phyloP scores from a whole-genome alignment of 176 grass and related monocot species.

The Cenchrus americanus region DNA sequence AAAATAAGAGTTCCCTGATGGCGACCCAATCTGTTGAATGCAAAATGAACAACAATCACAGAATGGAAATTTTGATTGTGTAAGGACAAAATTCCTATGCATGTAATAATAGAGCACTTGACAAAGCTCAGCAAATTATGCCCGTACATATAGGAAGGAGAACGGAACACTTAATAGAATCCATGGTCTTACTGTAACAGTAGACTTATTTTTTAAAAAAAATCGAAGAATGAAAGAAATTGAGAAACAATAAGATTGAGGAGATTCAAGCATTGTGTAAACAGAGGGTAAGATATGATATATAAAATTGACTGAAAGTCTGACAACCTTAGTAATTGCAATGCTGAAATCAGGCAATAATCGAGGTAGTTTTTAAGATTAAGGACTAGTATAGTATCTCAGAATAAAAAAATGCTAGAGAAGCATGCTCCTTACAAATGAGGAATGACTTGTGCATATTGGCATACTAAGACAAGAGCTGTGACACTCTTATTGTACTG shows the following conservation, averaged over 20 bases:
- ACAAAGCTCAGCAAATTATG: neutral
- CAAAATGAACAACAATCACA: constrained; percentile 40
- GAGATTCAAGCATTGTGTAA: neutral
- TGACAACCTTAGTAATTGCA: neutral
- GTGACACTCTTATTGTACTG: neutral
- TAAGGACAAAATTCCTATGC: neutral
- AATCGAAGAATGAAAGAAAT: constrained; percentile 2
- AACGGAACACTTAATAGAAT: neutral
- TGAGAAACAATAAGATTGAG: neutral
- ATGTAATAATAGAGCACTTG: neutral
- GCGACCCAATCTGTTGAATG: constrained; percentile 58
- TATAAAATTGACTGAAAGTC: neutral
- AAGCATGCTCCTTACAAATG: constrained; percentile 1
- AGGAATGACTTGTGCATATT: neutral
- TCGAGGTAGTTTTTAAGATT: neutral
- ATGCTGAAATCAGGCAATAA: neutral
- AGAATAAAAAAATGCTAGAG: neutral
- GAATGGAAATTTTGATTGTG: neutral
- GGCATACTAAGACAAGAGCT: neutral
- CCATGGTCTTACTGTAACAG: neutral
- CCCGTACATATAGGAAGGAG: neutral
- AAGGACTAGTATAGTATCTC: neutral
- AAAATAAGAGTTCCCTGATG: constrained; percentile 69
- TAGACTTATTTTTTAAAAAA: neutral
- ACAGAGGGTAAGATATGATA: neutral